These are phyloP conservation scores for Lactifluus volemus DNA, from an alignment of 768 basidiomycete species.

Conservation along the genomic window DNA sequence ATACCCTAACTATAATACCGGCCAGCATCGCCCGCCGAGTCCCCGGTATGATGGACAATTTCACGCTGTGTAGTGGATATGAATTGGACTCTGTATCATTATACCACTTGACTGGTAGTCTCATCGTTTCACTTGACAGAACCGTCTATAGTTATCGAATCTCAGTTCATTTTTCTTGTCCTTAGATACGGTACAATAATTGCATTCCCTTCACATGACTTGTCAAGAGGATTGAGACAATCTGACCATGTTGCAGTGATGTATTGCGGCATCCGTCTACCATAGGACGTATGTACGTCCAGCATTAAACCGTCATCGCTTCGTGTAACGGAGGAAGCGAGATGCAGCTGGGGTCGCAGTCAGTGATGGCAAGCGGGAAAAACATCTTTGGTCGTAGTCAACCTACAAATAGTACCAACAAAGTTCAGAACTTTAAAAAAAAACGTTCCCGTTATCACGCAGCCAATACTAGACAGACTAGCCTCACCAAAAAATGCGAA, in stretches of 20 bases:
- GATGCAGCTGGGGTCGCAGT: constrained; percentile 40
- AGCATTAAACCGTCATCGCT: constrained; percentile 33
- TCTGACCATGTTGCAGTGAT: no score
- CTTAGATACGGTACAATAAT: background rate
- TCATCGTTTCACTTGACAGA: background rate
- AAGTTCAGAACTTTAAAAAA: constrained; percentile 55
- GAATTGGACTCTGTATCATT: constrained; percentile 1
- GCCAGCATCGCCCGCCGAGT: background rate
- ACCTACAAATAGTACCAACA: constrained; percentile 43
- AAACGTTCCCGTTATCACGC: background rate
- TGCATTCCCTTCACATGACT: background rate
- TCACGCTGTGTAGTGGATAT: constrained; percentile 3
- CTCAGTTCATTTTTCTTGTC: background rate
- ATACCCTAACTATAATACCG: background rate
- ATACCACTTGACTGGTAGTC: background rate
- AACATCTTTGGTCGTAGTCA: background rate
- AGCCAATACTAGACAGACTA: background rate
- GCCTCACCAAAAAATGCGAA: constrained; percentile 50
- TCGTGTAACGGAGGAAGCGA: constrained; percentile 61
- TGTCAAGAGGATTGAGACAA: background rate
- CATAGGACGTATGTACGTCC: background rate
- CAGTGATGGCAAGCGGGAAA: background rate
- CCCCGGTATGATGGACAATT: background rate
- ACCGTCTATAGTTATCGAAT: background rate
- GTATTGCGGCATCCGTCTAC: background rate